Conservation (phyloP, 139 green algal species). For the Eudorina sp. region DNA sequence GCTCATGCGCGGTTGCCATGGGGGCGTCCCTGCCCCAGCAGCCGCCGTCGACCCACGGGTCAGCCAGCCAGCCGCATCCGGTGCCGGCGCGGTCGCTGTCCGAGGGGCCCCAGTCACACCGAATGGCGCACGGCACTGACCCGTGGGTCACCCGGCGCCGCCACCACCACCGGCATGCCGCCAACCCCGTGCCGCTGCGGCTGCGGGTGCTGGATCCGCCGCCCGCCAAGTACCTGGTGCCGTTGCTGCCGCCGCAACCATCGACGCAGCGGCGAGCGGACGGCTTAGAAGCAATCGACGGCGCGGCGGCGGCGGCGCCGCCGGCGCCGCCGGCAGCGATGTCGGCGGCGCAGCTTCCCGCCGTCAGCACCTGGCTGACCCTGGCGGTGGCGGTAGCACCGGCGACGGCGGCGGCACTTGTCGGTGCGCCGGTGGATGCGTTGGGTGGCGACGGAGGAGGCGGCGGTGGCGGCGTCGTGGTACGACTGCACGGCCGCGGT, state of each 20-base stretch:
- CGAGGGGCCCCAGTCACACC: too few relatives aligned
- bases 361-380: constrained; percentile 17
- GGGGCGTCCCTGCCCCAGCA: not conserved
- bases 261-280: not conserved
- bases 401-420: not conserved
- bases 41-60: not conserved
- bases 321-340: not conserved
- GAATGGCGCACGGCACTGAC: not conserved
- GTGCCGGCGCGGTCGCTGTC: too few relatives aligned
- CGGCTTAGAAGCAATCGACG: not conserved
- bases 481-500: constrained; percentile 25
- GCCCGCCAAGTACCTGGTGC: constrained; percentile 33
- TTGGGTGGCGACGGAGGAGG: too few relatives aligned
- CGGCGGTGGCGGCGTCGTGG: not conserved
- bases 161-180: not conserved
- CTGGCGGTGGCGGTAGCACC: constrained; percentile 1
- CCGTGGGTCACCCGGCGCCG: not conserved
- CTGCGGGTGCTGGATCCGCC: constrained; percentile 33
- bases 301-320: not conserved
- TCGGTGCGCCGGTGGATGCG: not conserved
- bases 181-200: constrained; percentile 13
- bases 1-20: too few relatives aligned
- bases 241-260: not conserved
- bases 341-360: not conserved
- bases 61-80: not conserved